Conservation (phyloP, 2,329 filamentous ascomycete genomes). For the Venturia effusa region DNA sequence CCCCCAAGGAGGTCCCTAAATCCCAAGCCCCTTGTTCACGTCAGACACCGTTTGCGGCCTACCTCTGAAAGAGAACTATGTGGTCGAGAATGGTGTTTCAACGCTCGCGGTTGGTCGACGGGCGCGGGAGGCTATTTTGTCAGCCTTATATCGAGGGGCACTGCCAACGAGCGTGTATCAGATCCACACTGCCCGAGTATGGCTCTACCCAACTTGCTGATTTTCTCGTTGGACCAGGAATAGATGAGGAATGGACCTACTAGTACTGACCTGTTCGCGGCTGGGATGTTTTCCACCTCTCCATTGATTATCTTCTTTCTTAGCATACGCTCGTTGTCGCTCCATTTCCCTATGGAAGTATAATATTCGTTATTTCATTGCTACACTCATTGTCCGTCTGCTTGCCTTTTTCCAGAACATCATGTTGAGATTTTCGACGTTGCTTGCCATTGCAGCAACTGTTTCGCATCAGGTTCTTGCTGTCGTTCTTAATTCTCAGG, state of each 20-base stretch:
- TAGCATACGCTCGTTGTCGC: not conserved
- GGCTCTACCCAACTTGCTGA: not conserved
- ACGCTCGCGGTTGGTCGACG: not conserved
- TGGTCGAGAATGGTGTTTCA: not conserved
- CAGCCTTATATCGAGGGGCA: not conserved
- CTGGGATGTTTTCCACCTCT: not conserved
- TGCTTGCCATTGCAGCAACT: not conserved
- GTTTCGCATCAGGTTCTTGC: not conserved
- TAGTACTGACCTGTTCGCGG: not conserved
- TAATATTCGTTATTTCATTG: not conserved
- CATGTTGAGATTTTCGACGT: conserved; percentile 2
- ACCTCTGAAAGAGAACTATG: not conserved
- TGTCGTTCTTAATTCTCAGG: conserved; percentile 2
- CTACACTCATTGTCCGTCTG: not conserved
- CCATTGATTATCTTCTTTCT: not conserved
- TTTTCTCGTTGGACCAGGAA: not conserved
- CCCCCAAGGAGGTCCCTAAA: not conserved
- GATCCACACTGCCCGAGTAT: not conserved
- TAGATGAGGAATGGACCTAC: not conserved
- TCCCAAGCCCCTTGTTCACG: not conserved
- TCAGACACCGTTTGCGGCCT: not conserved
- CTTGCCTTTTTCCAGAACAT: not conserved
- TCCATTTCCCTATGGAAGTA: not conserved
- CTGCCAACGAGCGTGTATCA: not conserved
- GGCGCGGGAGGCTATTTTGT: not conserved